These are phyloP conservation scores for Garcia nutans DNA, from an alignment of 345 rosid species.

Conservation along the genomic window DNA sequence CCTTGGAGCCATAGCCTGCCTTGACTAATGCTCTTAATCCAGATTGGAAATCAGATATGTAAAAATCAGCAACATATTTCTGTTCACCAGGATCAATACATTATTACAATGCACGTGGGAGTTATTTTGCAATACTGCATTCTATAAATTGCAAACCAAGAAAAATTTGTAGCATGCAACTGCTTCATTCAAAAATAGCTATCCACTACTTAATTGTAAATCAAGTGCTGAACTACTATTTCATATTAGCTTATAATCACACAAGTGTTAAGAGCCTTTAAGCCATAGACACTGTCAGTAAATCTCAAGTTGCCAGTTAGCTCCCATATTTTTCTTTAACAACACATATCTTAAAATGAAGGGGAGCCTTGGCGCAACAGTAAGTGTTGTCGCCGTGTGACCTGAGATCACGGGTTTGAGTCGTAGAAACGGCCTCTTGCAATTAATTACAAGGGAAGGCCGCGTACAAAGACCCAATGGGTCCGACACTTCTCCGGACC, in stretches of 20 bases:
- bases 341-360: neutral
- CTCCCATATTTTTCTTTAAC: neutral
- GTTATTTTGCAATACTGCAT: too few species aligned
- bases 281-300: neutral
- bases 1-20: slow-evolving; percentile 90
- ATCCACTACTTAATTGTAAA: neutral
- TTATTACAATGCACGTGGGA: neutral
- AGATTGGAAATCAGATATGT: slow-evolving; percentile 88
- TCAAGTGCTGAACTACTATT: neutral
- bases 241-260: neutral
- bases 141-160: too few species aligned
- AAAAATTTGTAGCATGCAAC: too few species aligned
- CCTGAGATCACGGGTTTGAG: too few species aligned
- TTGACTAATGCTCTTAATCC: slow-evolving; percentile 89
- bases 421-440: too few species aligned
- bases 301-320: neutral
- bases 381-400: too few species aligned
- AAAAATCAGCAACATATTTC: slow-evolving; percentile 86
- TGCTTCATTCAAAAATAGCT: too few species aligned
- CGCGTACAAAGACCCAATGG: too few species aligned
- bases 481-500: too few species aligned
- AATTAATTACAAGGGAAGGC: too few species aligned
- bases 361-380: too few species aligned
- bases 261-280: neutral
- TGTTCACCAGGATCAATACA: slow-evolving; percentile 38